Evolutionary conservation across 352 stramenopile species (phyloP), one percentile per base, ranked within the genome.

Genomic region (Halophytophthora polymorphica): DNA sequence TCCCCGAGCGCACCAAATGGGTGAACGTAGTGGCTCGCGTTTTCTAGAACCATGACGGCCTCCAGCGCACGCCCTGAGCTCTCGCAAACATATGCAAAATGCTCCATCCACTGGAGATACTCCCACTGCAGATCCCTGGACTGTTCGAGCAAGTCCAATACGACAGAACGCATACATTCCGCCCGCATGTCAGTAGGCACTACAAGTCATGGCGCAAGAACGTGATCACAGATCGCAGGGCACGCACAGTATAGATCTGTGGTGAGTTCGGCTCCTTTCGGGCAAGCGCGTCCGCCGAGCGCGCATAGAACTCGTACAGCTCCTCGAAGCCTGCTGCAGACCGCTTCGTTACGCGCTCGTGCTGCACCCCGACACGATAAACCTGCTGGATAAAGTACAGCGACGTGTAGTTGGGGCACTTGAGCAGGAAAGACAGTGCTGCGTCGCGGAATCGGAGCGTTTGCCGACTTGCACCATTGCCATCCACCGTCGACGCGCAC

Each of bases 301-400:
- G 50, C 40, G 50, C 13, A 55, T 88, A 90, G 45, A 88, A 84
- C 19, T 52, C 29, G 33, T 47, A 50, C 22, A 80, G 34, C 21
- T 61, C 36, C 12, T 68, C 37, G 18, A 74, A 53, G 23, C 70
- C 60, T n/a, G 47, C 25, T 28, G 44, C 35, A 1, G 61, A 69
- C 33, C 65, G 54, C 31, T 63, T 73, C 6, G 61, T 67, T 45
- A 39, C 47, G 31, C 72, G 76, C 51, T 91, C 77, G 36, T 77
- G 66, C 40, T 88, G 81, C 22, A 85, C 64, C 19, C 77, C 81
- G 47, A 80, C 61, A 12, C 81, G 81, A 50, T 88, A 64, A 1
- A 86, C 68, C 71, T 90, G 82, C 34, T 90, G 77, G 22, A 88
- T 71, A 53, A 77, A 69, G 25, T 90, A 88, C 18, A 58, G 36